A percentile compares a stretch with the other conserved stretches of the same genome.
Evolutionary conservation across 176 grass and related monocot species (phyloP).

Genomic region (Musa beccarii): DNA sequence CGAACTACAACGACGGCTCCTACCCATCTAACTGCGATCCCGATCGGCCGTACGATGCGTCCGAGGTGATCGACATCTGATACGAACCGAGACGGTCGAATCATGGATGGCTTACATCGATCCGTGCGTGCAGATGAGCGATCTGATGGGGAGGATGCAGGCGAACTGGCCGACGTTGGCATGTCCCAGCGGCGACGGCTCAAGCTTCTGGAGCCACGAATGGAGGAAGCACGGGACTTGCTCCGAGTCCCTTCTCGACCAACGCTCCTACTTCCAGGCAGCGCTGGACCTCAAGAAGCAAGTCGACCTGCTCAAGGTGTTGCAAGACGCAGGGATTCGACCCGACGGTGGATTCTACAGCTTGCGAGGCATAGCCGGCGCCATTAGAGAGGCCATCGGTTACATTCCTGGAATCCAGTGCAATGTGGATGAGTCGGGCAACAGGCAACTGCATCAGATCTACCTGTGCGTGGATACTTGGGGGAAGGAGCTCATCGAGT

Average conservation of each 20-base stretch:
- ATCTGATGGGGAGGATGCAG: slow-evolving; percentile 35
- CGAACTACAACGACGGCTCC: slow-evolving; percentile 50
- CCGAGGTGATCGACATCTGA: background rate
- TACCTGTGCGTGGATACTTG: slow-evolving; percentile 65
- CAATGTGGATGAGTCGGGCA: slow-evolving; percentile 67
- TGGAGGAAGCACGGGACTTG: slow-evolving; percentile 87
- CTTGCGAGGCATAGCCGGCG: slow-evolving; percentile 29
- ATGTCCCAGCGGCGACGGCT: slow-evolving; percentile 34
- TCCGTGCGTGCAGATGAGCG: slow-evolving; percentile 33
- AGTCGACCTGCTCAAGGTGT: slow-evolving; percentile 34
- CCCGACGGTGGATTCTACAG: slow-evolving; percentile 63
- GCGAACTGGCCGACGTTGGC: slow-evolving; percentile 51
- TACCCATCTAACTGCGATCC: slow-evolving; percentile 26
- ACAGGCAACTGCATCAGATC: slow-evolving; percentile 78
- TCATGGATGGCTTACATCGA: slow-evolving; percentile 4
- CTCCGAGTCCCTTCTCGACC: slow-evolving; percentile 28
- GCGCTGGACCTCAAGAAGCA: slow-evolving; percentile 39
- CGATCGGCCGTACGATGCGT: slow-evolving; percentile 4
- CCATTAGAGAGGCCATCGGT: slow-evolving; percentile 33
- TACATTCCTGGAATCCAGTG: slow-evolving; percentile 56
- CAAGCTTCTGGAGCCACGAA: slow-evolving; percentile 70
- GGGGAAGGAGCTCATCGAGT: slow-evolving; percentile 42
- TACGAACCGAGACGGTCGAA: background rate
- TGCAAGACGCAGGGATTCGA: slow-evolving; percentile 29
- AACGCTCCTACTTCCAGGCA: slow-evolving; percentile 48